Conservation (phyloP, 495 filamentous ascomycete species). For the Polyplosphaeria fusca region DNA sequence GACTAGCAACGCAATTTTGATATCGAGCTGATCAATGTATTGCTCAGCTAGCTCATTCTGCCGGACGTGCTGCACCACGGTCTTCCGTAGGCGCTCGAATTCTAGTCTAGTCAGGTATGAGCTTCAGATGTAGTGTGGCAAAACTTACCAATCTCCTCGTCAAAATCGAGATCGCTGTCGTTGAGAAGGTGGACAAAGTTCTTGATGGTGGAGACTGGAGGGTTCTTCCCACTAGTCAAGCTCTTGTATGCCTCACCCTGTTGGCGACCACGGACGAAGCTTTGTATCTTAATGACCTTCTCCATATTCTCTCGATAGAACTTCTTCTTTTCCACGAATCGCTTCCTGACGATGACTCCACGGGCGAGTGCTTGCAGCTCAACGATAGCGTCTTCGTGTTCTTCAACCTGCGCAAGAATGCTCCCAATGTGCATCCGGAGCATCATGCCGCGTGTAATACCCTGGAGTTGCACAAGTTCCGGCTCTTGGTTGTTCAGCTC, state of each 20-base stretch:
- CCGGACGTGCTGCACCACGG: slow-evolving; percentile 91
- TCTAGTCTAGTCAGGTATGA: too few relatives aligned
- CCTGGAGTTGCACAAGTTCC: slow-evolving; percentile 67
- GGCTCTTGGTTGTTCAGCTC: slow-evolving; percentile 56
- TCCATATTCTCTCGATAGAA: slow-evolving; percentile 97
- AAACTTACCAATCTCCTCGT: slow-evolving; percentile 72
- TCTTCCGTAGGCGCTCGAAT: slow-evolving; percentile 87
- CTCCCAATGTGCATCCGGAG: slow-evolving; percentile 67
- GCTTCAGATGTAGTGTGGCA: slow-evolving; percentile 7
- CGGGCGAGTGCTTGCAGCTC: slow-evolving; percentile 73
- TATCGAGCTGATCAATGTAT: slow-evolving; percentile 96
- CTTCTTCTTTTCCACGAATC: slow-evolving; percentile 77
- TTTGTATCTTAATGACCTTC: slow-evolving; percentile 97
- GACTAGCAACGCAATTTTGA: slow-evolving; percentile 96
- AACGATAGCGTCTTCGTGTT: slow-evolving; percentile 69
- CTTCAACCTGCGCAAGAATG: slow-evolving; percentile 70
- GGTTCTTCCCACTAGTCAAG: slow-evolving; percentile 93
- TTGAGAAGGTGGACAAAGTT: slow-evolving; percentile 97
- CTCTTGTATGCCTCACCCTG: slow-evolving; percentile 98
- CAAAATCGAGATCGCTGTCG: slow-evolving; percentile 97
- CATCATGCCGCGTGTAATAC: slow-evolving; percentile 72
- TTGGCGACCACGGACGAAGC: slow-evolving; percentile 86
- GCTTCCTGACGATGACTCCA: slow-evolving; percentile 67
- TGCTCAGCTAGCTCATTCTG: slow-evolving; percentile 97
- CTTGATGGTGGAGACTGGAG: slow-evolving; percentile 92